Conservation (phyloP, 2,329 filamentous ascomycete genomes). For the Basipetospora sp. region DNA sequence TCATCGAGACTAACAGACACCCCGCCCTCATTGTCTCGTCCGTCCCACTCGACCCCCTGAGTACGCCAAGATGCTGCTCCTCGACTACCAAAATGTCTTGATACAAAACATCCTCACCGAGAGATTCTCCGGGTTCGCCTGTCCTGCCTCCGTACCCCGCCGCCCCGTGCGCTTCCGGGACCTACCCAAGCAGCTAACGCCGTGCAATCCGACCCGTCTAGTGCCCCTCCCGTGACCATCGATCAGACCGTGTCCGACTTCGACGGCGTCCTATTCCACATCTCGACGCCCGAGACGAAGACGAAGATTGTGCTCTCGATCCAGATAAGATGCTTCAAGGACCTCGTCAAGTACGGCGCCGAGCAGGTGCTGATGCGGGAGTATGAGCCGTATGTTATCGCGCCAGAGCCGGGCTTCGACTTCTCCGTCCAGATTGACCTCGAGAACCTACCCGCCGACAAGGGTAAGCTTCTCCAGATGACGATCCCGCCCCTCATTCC, state of each 20-base stretch:
- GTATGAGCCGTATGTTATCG: conserved; percentile 81
- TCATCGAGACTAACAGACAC: no score
- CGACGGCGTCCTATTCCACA: conserved; percentile 95
- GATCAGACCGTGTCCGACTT: conserved; percentile 99
- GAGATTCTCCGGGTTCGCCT: conserved; percentile 64
- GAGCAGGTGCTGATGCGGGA: conserved; percentile 82
- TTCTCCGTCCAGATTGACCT: conserved; percentile 87
- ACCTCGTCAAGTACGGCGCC: conserved; percentile 85
- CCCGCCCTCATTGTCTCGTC: no score
- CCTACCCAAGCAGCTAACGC: no score
- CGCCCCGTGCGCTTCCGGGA: background rate
- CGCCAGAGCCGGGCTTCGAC: conserved; percentile 81
- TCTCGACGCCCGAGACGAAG: conserved; percentile 89
- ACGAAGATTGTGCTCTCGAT: conserved; percentile 89
- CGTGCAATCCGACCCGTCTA: conserved; percentile 23
- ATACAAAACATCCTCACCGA: conserved; percentile 94
- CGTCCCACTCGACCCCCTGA: background rate
- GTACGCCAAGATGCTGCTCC: conserved; percentile 53
- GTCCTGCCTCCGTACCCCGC: background rate
- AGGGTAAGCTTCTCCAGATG: conserved; percentile 51
- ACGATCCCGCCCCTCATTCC: no score
- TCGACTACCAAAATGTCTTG: conserved; percentile 97
- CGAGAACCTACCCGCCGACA: conserved; percentile 67
- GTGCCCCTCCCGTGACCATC: conserved; percentile 72
- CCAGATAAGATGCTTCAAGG: conserved; percentile 84